Evolutionary conservation across 441 rosid species (phyloP).

Genomic region (Croton setiger): DNA sequence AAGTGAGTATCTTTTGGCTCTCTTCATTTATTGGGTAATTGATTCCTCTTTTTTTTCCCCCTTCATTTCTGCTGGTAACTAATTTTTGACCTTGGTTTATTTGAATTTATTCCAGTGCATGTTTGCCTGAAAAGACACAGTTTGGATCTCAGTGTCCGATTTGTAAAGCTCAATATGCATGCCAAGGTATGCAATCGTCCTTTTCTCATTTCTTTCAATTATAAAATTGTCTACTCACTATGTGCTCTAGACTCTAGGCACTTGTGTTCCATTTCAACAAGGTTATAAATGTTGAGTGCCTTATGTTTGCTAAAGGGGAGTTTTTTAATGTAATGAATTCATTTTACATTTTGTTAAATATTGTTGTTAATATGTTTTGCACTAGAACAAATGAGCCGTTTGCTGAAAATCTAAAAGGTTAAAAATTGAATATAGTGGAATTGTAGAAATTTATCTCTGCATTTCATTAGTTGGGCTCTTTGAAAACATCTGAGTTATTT

Average conservation of each 20-base stretch:
- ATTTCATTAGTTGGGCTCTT: too few relatives aligned
- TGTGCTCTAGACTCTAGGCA: background rate
- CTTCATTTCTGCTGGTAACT: background rate
- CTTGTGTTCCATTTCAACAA: too few relatives aligned
- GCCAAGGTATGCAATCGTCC: slow-evolving; percentile 46
- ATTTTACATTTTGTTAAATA: background rate
- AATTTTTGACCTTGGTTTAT: background rate
- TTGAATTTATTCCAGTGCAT: slow-evolving; percentile 41
- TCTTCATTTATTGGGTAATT: too few relatives aligned
- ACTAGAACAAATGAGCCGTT: background rate
- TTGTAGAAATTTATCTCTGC: background rate
- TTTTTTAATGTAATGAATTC: background rate
- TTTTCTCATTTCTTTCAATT: background rate
- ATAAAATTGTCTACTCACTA: background rate
- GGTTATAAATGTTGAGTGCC: background rate
- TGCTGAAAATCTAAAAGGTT: background rate
- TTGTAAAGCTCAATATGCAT: slow-evolving; percentile 41
- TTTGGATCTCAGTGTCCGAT: slow-evolving; percentile 46
- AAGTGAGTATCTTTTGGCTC: slow-evolving; percentile 27
- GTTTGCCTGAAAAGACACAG: slow-evolving; percentile 35
- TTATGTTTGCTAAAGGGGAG: background rate
- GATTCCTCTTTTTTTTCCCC: background rate
- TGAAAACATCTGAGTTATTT: background rate
- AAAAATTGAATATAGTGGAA: background rate
- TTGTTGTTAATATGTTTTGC: background rate